These are phyloP conservation scores for Plasmodium gonderi DNA, from an alignment of 169 alveolate genomes.

Conservation along the genomic window DNA sequence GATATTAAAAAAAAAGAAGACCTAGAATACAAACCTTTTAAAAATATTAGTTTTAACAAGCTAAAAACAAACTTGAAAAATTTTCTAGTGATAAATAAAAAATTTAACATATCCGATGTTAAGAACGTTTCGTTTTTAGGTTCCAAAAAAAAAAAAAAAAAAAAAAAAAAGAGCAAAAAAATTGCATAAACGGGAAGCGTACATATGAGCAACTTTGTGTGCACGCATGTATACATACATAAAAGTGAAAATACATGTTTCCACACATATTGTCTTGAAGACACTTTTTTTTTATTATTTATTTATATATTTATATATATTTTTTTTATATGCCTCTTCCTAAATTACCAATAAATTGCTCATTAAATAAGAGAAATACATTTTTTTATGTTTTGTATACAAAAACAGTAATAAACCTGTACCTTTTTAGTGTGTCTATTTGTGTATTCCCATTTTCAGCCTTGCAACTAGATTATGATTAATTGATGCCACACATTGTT, in stretches of 20 bases:
- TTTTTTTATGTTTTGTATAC: neutral
- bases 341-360: neutral
- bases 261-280: no score
- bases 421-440: neutral
- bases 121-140: conserved; percentile 65
- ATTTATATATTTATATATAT: no score
- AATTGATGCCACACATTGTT: neutral
- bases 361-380: neutral
- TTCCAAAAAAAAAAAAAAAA: neutral
- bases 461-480: no score
- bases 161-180: neutral
- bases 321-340: neutral
- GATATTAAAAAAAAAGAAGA: conserved; percentile 59
- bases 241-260: no score
- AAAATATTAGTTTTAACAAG: conserved; percentile 68
- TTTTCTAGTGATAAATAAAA: conserved; percentile 54
- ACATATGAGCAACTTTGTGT: no score
- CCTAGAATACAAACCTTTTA: conserved; percentile 57
- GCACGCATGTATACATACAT: no score
- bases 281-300: no score
- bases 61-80: conserved; percentile 59
- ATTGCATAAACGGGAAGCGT: no score
- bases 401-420: neutral
- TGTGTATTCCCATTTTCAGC: no score
- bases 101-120: conserved; percentile 53